A percentile compares a stretch with the other conserved stretches of the same genome.
Evolutionary conservation across 106 monocot species (phyloP).

Genomic region (Agapanthus africanus): DNA sequence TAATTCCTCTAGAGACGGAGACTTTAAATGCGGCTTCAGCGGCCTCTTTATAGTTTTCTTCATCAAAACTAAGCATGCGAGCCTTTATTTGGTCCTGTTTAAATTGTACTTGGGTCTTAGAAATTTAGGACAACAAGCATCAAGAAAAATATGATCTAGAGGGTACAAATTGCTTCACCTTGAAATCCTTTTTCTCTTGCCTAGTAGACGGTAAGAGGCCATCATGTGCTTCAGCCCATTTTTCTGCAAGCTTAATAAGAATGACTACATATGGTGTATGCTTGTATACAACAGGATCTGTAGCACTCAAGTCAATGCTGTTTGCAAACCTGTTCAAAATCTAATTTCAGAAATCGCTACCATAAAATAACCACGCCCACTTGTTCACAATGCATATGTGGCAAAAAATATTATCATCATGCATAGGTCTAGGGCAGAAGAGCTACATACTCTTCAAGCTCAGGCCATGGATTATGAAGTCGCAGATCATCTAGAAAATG

Average conservation of each 20-base stretch:
- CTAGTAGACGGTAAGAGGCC: conserved; percentile 79
- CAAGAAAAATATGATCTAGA: not conserved
- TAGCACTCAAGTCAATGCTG: conserved; percentile 53
- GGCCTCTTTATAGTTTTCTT: conserved; percentile 99
- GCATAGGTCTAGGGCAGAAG: not conserved
- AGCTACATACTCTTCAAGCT: conserved; percentile 70
- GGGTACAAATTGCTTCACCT: conserved; percentile 33
- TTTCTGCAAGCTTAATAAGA: conserved; percentile 79
- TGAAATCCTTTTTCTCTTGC: conserved; percentile 96
- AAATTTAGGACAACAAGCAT: conserved; percentile 9
- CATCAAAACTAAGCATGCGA: conserved; percentile 78
- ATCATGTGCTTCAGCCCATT: conserved; percentile 72
- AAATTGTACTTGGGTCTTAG: conserved; percentile 10
- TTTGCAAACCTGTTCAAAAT: conserved; percentile 61
- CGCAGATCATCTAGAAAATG: conserved; percentile 95
- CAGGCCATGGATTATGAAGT: conserved; percentile 90
- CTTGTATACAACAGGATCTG: conserved; percentile 86
- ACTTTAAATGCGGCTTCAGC: conserved; percentile 90
- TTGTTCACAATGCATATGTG: not conserved
- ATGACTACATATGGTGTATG: conserved; percentile 89
- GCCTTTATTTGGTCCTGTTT: conserved; percentile 72
- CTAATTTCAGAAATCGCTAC: not conserved
- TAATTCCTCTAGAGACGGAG: conserved; percentile 63
- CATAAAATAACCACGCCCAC: not conserved
- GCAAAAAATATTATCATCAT: not conserved